These are phyloP conservation scores for Phytopythium aichiense DNA, from an alignment of 352 stramenopile species.

Conservation along the genomic window DNA sequence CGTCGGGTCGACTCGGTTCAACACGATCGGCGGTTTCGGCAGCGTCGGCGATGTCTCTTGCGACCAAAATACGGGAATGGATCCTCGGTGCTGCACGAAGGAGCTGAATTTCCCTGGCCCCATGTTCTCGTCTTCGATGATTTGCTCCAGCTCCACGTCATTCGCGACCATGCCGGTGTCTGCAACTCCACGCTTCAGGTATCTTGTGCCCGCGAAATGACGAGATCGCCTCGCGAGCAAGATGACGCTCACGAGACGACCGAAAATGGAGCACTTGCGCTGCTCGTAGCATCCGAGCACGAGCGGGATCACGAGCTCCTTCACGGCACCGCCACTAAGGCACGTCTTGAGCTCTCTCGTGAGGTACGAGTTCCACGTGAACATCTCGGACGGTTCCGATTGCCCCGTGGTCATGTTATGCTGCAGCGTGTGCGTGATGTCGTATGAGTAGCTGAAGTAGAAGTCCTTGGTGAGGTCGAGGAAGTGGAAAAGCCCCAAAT, in stretches of 20 bases:
- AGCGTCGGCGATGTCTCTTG: conserved; percentile 98
- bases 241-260: conserved; percentile 93
- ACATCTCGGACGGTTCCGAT: conserved; percentile 91
- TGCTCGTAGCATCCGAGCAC: conserved; percentile 96
- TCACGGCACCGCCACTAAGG: conserved; percentile 79
- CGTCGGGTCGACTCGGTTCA: conserved; percentile 96
- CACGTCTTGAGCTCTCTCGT: conserved; percentile 90
- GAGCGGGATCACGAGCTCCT: conserved; percentile 87
- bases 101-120: conserved; percentile 92
- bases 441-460: conserved; percentile 99
- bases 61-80: conserved; percentile 99
- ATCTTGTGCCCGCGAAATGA: conserved; percentile 98
- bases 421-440: conserved; percentile 96
- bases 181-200: conserved; percentile 96
- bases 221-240: conserved; percentile 95
- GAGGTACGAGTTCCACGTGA: conserved; percentile 97
- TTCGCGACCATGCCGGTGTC: conserved; percentile 99
- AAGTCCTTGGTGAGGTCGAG: conserved; percentile 99
- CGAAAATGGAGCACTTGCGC: conserved; percentile 95
- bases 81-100: conserved; percentile 98
- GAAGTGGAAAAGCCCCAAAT: conserved; percentile 97
- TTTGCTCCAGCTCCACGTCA: conserved; percentile 99
- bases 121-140: conserved; percentile 89
- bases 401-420: conserved; percentile 94
- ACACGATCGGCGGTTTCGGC: conserved; percentile 96